Percentiles rank a stretch among this genome's conserved stretches.
Evolutionary conservation across 2,329 filamentous ascomycete species (phyloP).

Genomic region (Aspergillus amoenus): DNA sequence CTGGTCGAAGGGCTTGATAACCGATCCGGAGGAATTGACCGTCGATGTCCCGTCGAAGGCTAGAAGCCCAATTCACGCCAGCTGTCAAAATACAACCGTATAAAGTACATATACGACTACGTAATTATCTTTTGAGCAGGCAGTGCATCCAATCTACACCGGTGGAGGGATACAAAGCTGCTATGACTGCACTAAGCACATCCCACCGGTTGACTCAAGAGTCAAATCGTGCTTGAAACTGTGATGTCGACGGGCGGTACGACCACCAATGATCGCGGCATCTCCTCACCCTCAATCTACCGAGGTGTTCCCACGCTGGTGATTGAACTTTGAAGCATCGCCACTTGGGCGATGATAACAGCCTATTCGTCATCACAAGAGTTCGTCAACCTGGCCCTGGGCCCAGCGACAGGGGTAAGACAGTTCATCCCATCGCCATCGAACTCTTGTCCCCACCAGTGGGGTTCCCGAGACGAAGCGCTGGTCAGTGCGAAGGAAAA

Average conservation of each 20-base stretch:
- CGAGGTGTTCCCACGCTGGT: too few species aligned
- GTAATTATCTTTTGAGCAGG: too few species aligned
- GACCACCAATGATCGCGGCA: neutral
- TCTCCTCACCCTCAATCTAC: neutral
- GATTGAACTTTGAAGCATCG: neutral
- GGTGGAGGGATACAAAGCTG: too few species aligned
- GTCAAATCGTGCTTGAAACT: neutral
- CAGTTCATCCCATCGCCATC: constrained; percentile 10
- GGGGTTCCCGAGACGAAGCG: constrained; percentile 9
- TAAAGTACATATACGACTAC: too few species aligned
- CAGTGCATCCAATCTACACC: too few species aligned
- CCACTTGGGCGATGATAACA: neutral
- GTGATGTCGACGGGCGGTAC: too few species aligned
- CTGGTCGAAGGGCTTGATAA: neutral
- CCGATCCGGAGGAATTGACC: neutral
- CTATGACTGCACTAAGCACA: too few species aligned
- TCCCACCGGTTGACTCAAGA: neutral
- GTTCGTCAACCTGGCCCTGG: neutral
- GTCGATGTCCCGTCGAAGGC: neutral
- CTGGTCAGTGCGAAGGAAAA: constrained; percentile 16
- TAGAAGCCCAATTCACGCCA: neutral
- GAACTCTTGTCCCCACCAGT: constrained; percentile 12
- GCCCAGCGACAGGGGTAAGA: constrained; percentile 7
- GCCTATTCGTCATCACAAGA: neutral
- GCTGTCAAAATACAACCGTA: too few species aligned